Evolutionary conservation across 352 stramenopile genomes (phyloP), one percentile per base, ranked within the genome.

Genomic region (Pythium utonaiense): DNA sequence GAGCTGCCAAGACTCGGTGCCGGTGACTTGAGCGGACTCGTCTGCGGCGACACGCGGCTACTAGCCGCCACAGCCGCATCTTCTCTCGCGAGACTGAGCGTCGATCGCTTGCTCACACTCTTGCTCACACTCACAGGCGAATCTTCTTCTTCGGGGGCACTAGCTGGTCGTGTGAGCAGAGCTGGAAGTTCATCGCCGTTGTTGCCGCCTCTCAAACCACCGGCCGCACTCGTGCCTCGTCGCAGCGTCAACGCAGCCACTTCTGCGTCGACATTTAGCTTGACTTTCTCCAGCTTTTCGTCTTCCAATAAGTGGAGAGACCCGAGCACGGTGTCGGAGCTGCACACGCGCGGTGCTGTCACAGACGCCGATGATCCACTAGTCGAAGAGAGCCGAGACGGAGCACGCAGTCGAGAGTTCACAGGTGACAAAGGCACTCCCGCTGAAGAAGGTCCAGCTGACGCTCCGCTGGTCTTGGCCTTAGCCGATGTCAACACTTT

Each of bases 201-300:
- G 16, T n/a, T 33, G 24, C 27, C 57, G 53, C 31, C 27, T 50
- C 41, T 33, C 7, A n/a, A 22, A 12, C 53, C 49, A 22, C 50
- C 38, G 14, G 17, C 30, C 0, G 59, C 40, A 41, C 57, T 71
- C 12, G 59, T 51, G 13, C 21, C 22, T 41, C 64, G 52, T 45
- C 60, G 58, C 36, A 52, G 41, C 7, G 48, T 56, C 38, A 65
- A 57, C 8, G 63, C 49, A 21, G 73, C 76, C 10, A 90, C 68
- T 51, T 88, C 80, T 4, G 64, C 69, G 3, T 88, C 80, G 28
- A 90, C 63, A 31, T 87, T 83, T 10, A 90, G 57, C 31, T 71
- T 71, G 22, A 86, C 71, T 28, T 90, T 90, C 33, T 87, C 78
- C 40, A 75, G 68, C 25, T 63, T 67, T 3, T 70, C 58, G 57